A percentile compares a stretch with the other conserved stretches of the same genome.
phyloP scores from a whole-genome alignment of 1,284 basidiomycete species.

The Ceraceosorus guamensis region DNA sequence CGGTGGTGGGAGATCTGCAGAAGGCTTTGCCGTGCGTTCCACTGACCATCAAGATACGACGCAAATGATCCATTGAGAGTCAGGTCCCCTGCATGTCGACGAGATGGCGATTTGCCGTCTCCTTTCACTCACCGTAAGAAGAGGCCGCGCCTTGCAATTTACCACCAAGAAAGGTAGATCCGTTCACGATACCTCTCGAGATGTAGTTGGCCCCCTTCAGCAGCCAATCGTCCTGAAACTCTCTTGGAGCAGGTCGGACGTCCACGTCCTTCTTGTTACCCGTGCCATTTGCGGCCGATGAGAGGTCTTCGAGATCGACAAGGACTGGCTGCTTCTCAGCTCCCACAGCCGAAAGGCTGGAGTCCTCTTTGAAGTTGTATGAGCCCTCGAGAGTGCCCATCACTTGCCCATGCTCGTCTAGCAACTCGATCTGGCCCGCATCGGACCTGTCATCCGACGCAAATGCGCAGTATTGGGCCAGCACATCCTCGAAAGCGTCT shows the following conservation, averaged over 20 bases:
- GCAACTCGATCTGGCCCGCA: slow-evolving; percentile 26
- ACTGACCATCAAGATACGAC: no score
- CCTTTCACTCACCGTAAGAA: slow-evolving; percentile 15
- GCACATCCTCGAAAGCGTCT: slow-evolving; percentile 23
- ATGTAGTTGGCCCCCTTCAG: slow-evolving; percentile 33
- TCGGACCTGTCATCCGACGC: slow-evolving; percentile 20
- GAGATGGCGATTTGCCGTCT: no score
- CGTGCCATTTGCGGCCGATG: slow-evolving; percentile 1
- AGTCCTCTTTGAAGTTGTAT: slow-evolving; percentile 20
- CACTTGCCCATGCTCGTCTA: slow-evolving; percentile 32
- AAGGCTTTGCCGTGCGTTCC: no score
- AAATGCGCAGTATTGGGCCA: slow-evolving; percentile 31
- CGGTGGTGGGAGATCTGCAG: no score
- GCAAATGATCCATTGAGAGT: no score
- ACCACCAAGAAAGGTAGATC: slow-evolving; percentile 27
- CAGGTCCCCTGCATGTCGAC: no score
- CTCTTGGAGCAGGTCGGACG: slow-evolving; percentile 12
- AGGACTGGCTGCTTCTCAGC: slow-evolving; percentile 34
- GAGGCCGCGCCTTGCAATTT: slow-evolving; percentile 31
- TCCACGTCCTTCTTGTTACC: slow-evolving; percentile 17
- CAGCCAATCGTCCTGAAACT: slow-evolving; percentile 30
- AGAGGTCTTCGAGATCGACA: slow-evolving; percentile 19
- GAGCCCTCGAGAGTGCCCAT: slow-evolving; percentile 22
- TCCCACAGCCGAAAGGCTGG: slow-evolving; percentile 21
- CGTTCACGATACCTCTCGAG: slow-evolving; percentile 37